phyloP scores from a whole-genome alignment of 352 stramenopile species.

The Pythium brassicae region DNA sequence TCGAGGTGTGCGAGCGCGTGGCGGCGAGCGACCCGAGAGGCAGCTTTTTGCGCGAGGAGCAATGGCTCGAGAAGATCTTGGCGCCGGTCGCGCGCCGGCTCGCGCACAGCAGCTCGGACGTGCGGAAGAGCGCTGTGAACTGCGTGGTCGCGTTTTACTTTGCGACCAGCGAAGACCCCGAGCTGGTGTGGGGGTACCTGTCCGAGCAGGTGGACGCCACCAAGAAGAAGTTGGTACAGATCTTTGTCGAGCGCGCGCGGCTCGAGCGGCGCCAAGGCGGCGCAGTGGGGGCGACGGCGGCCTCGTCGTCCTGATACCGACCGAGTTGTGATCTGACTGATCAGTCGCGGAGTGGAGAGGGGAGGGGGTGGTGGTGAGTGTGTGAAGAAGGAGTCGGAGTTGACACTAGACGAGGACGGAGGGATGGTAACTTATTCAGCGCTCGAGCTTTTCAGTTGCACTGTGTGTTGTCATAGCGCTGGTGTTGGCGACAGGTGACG shows the following conservation, averaged over 20 bases:
- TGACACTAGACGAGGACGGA: not conserved
- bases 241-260: constrained; percentile 72
- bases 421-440: constrained; percentile 12
- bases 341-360: too few species aligned
- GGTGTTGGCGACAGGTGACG: not conserved
- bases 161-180: constrained; percentile 36
- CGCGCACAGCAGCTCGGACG: constrained; percentile 46
- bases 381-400: not conserved
- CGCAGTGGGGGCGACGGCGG: not conserved
- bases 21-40: constrained; percentile 1
- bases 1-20: constrained; percentile 31
- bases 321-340: not conserved
- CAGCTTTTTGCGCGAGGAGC: constrained; percentile 25
- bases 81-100: constrained; percentile 29
- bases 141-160: constrained; percentile 68
- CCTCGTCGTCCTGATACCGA: constrained; percentile 5
- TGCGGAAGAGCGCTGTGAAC: constrained; percentile 65
- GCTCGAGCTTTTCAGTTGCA: not conserved
- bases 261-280: constrained; percentile 21
- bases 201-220: constrained; percentile 41
- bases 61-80: constrained; percentile 31
- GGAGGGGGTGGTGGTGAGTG: not conserved
- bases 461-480: not conserved
- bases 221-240: constrained; percentile 55
- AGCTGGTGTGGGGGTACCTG: constrained; percentile 42